A percentile compares a stretch with the other conserved stretches of the same genome.
Conservation (phyloP, 768 basidiomycete species). For the Russula brevipes region DNA sequence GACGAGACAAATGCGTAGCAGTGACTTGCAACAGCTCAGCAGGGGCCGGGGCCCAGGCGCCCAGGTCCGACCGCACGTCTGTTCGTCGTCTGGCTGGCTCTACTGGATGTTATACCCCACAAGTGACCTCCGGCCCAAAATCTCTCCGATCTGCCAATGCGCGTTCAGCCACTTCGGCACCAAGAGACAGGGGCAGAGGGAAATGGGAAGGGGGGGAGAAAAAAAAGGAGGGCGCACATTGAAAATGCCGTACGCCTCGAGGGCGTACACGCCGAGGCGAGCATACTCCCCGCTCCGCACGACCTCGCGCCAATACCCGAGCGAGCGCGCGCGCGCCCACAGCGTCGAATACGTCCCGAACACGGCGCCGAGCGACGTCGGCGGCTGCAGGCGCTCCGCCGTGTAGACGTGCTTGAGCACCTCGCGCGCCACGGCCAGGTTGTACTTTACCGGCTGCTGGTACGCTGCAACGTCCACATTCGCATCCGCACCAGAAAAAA, state of each 20-base stretch:
- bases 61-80: background rate
- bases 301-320: slow-evolving; percentile 57
- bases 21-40: background rate
- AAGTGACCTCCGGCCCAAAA: slow-evolving; percentile 71
- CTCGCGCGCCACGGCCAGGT: slow-evolving; percentile 71
- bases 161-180: background rate
- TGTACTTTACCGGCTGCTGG: slow-evolving; percentile 72
- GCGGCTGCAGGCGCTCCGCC: slow-evolving; percentile 56
- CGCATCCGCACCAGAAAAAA: no score
- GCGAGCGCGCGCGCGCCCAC: slow-evolving; percentile 54
- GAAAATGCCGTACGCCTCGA: slow-evolving; percentile 89
- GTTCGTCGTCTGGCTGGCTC: background rate
- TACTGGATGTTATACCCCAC: slow-evolving; percentile 65
- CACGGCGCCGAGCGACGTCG: slow-evolving; percentile 50
- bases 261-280: slow-evolving; percentile 64
- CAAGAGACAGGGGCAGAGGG: no score
- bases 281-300: slow-evolving; percentile 60
- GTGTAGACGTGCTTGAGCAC: slow-evolving; percentile 54
- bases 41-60: background rate
- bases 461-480: slow-evolving; percentile 44
- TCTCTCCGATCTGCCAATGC: slow-evolving; percentile 70
- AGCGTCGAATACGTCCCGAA: slow-evolving; percentile 58
- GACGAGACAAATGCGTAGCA: background rate
- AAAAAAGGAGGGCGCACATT: slow-evolving; percentile 46
- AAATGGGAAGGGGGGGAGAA: background rate